Base-by-base conservation (phyloP, 495 filamentous ascomycete species). In the Penicillium canariense region DNA sequence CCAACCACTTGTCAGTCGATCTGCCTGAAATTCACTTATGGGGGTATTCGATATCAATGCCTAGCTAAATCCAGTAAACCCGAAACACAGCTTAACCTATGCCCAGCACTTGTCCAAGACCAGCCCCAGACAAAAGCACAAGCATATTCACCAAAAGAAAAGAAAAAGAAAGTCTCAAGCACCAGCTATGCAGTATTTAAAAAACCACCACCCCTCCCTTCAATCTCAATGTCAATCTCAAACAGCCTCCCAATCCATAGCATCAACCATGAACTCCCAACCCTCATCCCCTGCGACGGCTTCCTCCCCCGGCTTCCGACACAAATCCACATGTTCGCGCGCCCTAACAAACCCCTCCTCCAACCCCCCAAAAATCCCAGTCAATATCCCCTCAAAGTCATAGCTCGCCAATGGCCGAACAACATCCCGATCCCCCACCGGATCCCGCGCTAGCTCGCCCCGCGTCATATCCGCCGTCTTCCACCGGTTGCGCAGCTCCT, bases 401-500 rank as follows among this genome's bases (percentile, higher is more conserved):
- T 82, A 85, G 15, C 73, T 71, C 46, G 77, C 74, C 11, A 85
- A 63, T 25, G 77, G 73, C 18, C 51, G 38, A 8, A 57, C 42
- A 17, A 47, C 42, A 6, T 58, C 54, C 11, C 47, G 40, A 25
- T 58, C 47, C 2, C 50, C 61, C 11, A 40, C 36, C 5, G 43
- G 55, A 10, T 65, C 63, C 4, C 52, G 20, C 32, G 65, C 63
- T 9, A 62, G 61, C 12, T 78, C 71, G 23, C 77, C 76, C 12
- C 51, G 6, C 4, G 70, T 67, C 52, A 68, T 55, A 53, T 77
- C 76, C 0, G 80, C 83, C 22, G 80, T 78, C 68, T 88, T 88
- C 85, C 85, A 88, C 4, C 81, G 73, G 56, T 88, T 88, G 5
- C 85, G 70, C 20, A 86, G 70, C 42, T 87, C 84, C 60, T 88